Percentiles rank a stretch among this genome's conserved stretches.
These are phyloP conservation scores for Clarireedia hainanense DNA, from an alignment of 2,329 filamentous ascomycete species.

Conservation along the genomic window DNA sequence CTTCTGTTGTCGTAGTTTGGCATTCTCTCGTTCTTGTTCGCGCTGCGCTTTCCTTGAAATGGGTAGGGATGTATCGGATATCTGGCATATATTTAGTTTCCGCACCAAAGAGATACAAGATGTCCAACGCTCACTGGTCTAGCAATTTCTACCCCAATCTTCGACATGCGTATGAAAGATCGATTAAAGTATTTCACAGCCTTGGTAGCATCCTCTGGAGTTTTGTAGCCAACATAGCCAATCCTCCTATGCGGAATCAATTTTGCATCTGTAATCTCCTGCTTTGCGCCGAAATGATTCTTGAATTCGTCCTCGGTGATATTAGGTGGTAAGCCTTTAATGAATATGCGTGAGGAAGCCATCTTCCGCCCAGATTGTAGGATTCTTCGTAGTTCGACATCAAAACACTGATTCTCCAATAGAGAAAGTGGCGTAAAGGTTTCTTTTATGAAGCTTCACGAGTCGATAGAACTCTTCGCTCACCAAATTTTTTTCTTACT, in stretches of 20 bases:
- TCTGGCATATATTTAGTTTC: constrained; percentile 15
- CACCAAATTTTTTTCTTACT: not conserved
- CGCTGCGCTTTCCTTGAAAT: constrained; percentile 32
- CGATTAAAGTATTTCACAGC: constrained; percentile 95
- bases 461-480: not conserved
- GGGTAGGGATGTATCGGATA: constrained; percentile 31
- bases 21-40: constrained; percentile 27
- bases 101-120: not conserved
- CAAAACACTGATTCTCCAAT: not conserved
- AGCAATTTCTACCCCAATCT: constrained; percentile 82
- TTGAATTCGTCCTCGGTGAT: constrained; percentile 79
- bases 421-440: not conserved
- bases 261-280: constrained; percentile 82
- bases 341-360: constrained; percentile 59
- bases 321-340: constrained; percentile 78
- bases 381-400: not conserved
- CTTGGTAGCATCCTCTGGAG: constrained; percentile 66
- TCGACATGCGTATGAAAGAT: constrained; percentile 92
- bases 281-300: constrained; percentile 75
- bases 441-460: not conserved
- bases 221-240: constrained; percentile 92
- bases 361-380: constrained; percentile 9
- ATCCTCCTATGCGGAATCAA: constrained; percentile 84
- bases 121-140: constrained; percentile 55
- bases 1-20: constrained; percentile 16